A percentile compares a stretch with the other conserved stretches of the same genome.
These are phyloP conservation scores for Penicillium sp. DNA, from an alignment of 2,329 filamentous ascomycete species.

Conservation along the genomic window DNA sequence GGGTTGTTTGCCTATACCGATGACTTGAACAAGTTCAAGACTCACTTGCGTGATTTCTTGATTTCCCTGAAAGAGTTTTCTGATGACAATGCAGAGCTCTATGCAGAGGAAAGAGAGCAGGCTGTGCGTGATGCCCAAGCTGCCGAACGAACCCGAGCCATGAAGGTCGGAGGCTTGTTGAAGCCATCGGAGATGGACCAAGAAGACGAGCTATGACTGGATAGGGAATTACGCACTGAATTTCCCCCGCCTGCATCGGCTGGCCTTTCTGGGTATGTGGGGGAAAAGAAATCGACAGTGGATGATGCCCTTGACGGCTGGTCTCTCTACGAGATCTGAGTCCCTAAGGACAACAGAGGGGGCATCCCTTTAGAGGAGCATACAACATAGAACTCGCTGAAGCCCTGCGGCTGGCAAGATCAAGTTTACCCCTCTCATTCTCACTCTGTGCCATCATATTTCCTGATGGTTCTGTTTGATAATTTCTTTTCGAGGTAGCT, in stretches of 20 bases:
- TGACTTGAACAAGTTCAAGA: conserved; percentile 89
- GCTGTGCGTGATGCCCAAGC: conserved; percentile 78
- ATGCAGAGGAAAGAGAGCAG: conserved; percentile 89
- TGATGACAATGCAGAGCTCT: conserved; percentile 91
- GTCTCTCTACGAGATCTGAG: conserved; percentile 59
- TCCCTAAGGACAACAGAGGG: background rate
- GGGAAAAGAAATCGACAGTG: conserved; percentile 18
- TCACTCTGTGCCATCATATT: conserved; percentile 5
- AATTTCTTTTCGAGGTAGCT: conserved; percentile 10
- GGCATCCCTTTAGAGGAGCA: conserved; percentile 1
- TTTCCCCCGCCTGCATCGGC: conserved; percentile 43
- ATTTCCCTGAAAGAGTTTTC: conserved; percentile 96
- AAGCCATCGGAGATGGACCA: conserved; percentile 96
- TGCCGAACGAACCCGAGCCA: conserved; percentile 82
- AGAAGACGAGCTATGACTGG: conserved; percentile 77
- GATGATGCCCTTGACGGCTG: conserved; percentile 54
- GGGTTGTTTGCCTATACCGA: conserved; percentile 83
- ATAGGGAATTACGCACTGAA: conserved; percentile 61
- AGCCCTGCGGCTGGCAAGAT: conserved; percentile 4
- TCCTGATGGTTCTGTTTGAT: conserved; percentile 13
- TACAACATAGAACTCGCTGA: conserved; percentile 8
- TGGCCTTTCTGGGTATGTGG: conserved; percentile 19
- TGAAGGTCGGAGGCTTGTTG: conserved; percentile 90
- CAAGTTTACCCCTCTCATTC: conserved; percentile 5
- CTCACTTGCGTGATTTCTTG: conserved; percentile 91